Evolutionary conservation across 345 rosid species (phyloP).

Genomic region (Pugionium cornutum): DNA sequence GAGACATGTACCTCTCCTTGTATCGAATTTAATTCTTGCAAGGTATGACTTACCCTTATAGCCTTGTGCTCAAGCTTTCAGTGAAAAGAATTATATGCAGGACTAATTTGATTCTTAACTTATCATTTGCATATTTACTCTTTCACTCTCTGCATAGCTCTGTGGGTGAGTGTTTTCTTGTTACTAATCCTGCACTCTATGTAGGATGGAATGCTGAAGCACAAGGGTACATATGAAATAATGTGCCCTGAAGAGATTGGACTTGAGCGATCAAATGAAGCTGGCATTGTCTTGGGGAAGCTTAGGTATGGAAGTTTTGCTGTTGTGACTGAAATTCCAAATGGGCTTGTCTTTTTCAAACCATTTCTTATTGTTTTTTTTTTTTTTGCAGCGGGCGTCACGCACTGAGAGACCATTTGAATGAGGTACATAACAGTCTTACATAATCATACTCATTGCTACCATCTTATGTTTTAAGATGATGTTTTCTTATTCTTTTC

Average conservation of each 20-base stretch:
- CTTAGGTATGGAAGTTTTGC: conserved; percentile 54
- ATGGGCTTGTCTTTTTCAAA: conserved; percentile 7
- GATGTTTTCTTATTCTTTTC: conserved; percentile 3
- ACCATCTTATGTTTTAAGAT: conserved; percentile 13
- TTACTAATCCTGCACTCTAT: conserved; percentile 20
- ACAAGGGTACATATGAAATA: conserved; percentile 90
- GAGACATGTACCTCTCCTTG: background rate
- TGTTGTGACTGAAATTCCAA: background rate
- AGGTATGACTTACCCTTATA: conserved; percentile 5
- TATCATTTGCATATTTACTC: conserved; percentile 12
- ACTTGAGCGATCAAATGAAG: conserved; percentile 78
- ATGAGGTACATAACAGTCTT: conserved; percentile 54
- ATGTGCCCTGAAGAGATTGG: conserved; percentile 88
- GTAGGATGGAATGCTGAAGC: conserved; percentile 96
- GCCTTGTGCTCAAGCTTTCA: background rate
- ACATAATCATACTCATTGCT: background rate
- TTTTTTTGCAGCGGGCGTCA: conserved; percentile 78
- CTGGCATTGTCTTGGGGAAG: conserved; percentile 94
- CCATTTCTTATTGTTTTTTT: background rate
- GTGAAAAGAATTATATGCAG: background rate
- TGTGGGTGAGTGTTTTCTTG: conserved; percentile 35
- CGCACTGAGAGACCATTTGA: conserved; percentile 73
- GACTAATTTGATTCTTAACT: background rate
- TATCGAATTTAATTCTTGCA: background rate
- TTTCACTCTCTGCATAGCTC: conserved; percentile 18